Percentiles rank a stretch among this genome's conserved stretches.
Conservation (phyloP, 805 yeast species). For the Candida morakotiae region DNA sequence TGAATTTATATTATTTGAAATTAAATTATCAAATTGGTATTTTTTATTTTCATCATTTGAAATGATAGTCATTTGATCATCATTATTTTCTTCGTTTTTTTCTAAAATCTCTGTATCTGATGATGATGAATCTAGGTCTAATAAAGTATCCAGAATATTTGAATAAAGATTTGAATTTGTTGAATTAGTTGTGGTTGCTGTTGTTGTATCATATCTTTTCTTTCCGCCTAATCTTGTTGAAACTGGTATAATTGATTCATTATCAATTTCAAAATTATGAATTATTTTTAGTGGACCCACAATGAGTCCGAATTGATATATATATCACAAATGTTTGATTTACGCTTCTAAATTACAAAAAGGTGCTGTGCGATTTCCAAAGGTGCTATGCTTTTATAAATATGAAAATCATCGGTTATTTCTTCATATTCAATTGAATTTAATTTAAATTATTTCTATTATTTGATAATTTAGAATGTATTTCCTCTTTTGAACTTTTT, state of each 20-base stretch:
- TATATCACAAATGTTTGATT: too few relatives aligned
- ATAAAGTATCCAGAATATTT: background rate
- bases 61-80: slow-evolving; percentile 19
- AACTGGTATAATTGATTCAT: slow-evolving; percentile 1
- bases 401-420: slow-evolving; percentile 4
- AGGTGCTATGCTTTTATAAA: too few relatives aligned
- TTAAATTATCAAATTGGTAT: slow-evolving; percentile 26
- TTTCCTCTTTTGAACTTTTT: slow-evolving; percentile 16
- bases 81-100: background rate
- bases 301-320: too few relatives aligned
- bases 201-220: background rate
- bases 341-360: background rate
- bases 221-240: slow-evolving; percentile 4
- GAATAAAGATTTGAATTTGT: background rate
- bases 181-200: background rate
- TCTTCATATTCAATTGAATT: background rate
- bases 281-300: slow-evolving; percentile 2
- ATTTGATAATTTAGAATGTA: slow-evolving; percentile 15
- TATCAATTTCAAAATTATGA: background rate
- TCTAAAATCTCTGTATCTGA: background rate
- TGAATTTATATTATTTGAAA: slow-evolving; percentile 27
- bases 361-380: too few relatives aligned
- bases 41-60: slow-evolving; percentile 36
- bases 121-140: background rate
- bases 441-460: slow-evolving; percentile 10